Base-by-base conservation (phyloP, 306 rosid species). In the barrel medic (Medicago truncatula) region DNA sequence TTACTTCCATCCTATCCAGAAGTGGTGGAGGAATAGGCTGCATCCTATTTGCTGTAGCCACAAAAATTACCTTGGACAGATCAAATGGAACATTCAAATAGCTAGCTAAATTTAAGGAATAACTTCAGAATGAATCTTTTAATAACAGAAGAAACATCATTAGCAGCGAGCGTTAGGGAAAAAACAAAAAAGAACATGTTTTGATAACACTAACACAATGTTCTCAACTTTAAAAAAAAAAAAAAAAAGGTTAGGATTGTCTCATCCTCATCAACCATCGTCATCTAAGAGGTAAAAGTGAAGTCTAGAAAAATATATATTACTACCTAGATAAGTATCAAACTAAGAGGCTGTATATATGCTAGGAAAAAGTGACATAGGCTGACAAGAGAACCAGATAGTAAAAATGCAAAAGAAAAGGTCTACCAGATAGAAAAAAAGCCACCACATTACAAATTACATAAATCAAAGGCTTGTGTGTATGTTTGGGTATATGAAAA, bases 61-160 rank as follows among this genome's bases (percentile, higher is more conserved):
- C 98, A 68, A 96, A 96, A 78, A 96, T 60, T 66, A 92, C 94
- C 83, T 86, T 96, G 79, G 98, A 92, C 69, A 96, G 97, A 91
- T 96, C 98, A 78, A 86, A 96, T 17, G 99, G 99, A 69, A 96
- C 97, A 80, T 96, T 96, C 87, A 96, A 90, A 85, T 96, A 96
- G 89, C 99, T 96, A 71, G 17, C 49, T 75, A 80, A 67, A 67
- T 49, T 89, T 88, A 96, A 92, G 97, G 93, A 90, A 84, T 40
- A 80, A 71, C 83, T 36, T 36, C 0, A 10, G 65, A 60, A 20
- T 25, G 41, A 67, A 60, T 75, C 14, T 44, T 28, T 15, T 66
- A 9, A 1, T 41, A 81, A 36, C 56, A 62, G 44, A 56, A 54
- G 28, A 81, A 50, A 41, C 47, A 54, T 67, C 12, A 50, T 63